These are phyloP conservation scores for Aspergillus niger DNA, from an alignment of 2,329 filamentous ascomycete species.

Conservation along the genomic window DNA sequence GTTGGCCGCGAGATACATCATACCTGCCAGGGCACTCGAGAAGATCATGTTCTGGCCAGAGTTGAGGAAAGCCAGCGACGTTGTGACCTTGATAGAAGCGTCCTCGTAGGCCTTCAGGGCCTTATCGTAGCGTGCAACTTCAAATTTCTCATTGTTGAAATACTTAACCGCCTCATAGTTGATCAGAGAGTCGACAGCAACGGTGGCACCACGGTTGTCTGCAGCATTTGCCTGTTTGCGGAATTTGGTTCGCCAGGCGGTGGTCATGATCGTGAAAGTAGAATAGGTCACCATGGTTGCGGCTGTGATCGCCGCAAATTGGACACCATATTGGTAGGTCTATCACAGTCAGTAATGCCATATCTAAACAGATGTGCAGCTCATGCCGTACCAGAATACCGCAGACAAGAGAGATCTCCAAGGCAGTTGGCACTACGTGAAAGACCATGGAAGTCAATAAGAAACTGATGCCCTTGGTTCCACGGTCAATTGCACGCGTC, in stretches of 20 bases:
- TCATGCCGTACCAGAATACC: conserved; percentile 68
- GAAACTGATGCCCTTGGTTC: conserved; percentile 98
- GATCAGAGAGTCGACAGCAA: conserved; percentile 94
- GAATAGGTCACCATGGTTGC: conserved; percentile 92
- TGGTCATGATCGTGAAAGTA: conserved; percentile 95
- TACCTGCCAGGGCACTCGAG: conserved; percentile 85
- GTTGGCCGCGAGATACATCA: conserved; percentile 97
- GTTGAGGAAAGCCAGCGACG: conserved; percentile 89
- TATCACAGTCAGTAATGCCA: conserved; percentile 29
- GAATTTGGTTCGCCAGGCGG: conserved; percentile 96
- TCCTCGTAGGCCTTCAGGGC: conserved; percentile 85
- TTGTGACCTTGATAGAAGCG: conserved; percentile 95
- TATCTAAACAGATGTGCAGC: background rate
- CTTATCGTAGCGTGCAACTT: conserved; percentile 85
- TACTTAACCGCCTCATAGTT: conserved; percentile 99
- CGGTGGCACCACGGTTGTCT: conserved; percentile 91
- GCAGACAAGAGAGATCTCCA: conserved; percentile 95
- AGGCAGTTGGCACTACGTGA: conserved; percentile 86
- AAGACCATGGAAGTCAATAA: conserved; percentile 97
- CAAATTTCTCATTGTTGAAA: conserved; percentile 98
- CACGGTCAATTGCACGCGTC: conserved; percentile 90
- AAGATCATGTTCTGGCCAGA: conserved; percentile 97
- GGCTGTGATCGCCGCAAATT: conserved; percentile 88
- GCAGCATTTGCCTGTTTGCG: conserved; percentile 92
- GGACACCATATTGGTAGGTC: conserved; percentile 90